These are phyloP conservation scores for Amanita exitialis DNA, from an alignment of 768 basidiomycete genomes.

Conservation along the genomic window DNA sequence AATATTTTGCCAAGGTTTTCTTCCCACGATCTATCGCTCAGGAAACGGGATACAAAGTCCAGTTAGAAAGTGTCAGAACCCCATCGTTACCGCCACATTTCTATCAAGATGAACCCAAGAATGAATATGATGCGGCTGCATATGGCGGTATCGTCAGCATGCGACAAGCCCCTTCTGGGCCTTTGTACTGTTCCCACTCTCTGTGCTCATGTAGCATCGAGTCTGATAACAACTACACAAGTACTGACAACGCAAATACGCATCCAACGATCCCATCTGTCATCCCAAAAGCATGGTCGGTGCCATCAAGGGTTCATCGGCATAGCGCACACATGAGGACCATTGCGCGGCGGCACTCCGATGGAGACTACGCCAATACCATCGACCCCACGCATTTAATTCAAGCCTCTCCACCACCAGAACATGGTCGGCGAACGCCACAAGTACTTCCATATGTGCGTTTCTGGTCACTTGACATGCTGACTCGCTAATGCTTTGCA, in stretches of 20 bases:
- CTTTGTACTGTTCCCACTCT: background rate
- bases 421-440: slow-evolving; percentile 10
- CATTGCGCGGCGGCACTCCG: slow-evolving; percentile 18
- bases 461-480: background rate
- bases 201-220: background rate
- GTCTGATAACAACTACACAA: slow-evolving; percentile 10
- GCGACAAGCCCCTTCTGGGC: background rate
- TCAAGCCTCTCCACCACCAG: background rate
- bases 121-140: background rate
- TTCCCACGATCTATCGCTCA: slow-evolving; percentile 65
- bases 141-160: background rate
- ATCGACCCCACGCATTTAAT: slow-evolving; percentile 10
- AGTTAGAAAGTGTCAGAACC: slow-evolving; percentile 20
- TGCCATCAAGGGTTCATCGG: slow-evolving; percentile 2
- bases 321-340: slow-evolving; percentile 18
- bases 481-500: slow-evolving; percentile 10
- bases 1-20: slow-evolving; percentile 42
- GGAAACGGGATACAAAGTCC: slow-evolving; percentile 53
- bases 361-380: slow-evolving; percentile 15
- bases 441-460: slow-evolving; percentile 35
- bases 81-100: slow-evolving; percentile 1
- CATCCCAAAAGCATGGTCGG: slow-evolving; percentile 8
- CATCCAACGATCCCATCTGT: slow-evolving; percentile 12
- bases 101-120: background rate
- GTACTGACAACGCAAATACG: slow-evolving; percentile 20